Evolutionary conservation across 2,329 filamentous ascomycete genomes (phyloP), one percentile per base, ranked within the genome.

Genomic region (Hirsutella minnesotensis): DNA sequence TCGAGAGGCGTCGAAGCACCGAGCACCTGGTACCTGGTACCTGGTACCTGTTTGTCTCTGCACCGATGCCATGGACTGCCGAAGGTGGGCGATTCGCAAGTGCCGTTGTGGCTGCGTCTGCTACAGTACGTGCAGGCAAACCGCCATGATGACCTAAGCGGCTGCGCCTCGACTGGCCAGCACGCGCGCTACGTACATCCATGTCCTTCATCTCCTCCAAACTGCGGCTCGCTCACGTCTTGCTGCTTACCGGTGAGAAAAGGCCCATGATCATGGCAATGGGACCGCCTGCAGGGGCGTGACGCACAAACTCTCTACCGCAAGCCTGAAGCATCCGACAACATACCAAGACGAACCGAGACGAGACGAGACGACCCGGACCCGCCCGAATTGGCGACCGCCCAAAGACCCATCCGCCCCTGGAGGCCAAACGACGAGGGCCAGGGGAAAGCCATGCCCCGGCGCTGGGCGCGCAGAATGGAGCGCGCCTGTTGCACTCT

Each of bases 401-500:
- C 12, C 29, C 5, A 9, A 34, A 12, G 44, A 29, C 12, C 31
- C 7, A 9, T 16, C 5, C 31, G 7, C n/a, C 15, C 31, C 7
- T 5, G 15, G 15, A 16, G 31, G 12, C 33, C 8, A 34, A 8
- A 34, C 33, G 15, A 34, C 24, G 24, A 27, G 38, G 42, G 36
- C 39, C 41, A 44, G 39, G 42, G 44, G 35, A 44, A 40, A 24
- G 52, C 47, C 27, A 78, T 78, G 72, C 63, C 69, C 57, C 73
- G 73, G 53, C 71, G 75, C 55, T 84, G 77, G 69, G 81, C 77
- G 39, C 73, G 83, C 49, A 77, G 73, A 59, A 42, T 85, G 54
- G 89, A 95, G 71, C 83, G 88, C 40, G 81, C 77, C 56, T 95
- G 88, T 70, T 96, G 89, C 67, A 68, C 73, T 36, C 76, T 79